Conservation (phyloP, 805 yeast species). For the Saturnispora ahearnii region DNA sequence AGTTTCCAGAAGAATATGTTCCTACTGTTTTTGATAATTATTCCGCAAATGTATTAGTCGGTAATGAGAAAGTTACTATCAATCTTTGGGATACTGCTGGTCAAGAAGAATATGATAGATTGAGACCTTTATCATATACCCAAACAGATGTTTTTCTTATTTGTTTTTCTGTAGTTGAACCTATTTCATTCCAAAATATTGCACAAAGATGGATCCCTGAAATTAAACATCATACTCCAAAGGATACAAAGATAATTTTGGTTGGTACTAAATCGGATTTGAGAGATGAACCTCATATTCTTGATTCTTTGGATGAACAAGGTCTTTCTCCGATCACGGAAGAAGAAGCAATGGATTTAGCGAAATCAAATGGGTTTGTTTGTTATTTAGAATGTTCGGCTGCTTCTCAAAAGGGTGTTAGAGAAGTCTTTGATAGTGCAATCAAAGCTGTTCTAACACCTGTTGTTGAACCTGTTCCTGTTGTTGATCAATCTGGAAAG, state of each 20-base stretch:
- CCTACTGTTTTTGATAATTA: slow-evolving; percentile 94
- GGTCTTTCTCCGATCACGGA: slow-evolving; percentile 53
- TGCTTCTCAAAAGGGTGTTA: slow-evolving; percentile 78
- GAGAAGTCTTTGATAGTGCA: slow-evolving; percentile 76
- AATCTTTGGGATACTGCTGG: slow-evolving; percentile 97
- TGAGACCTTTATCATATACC: slow-evolving; percentile 84
- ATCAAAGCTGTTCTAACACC: slow-evolving; percentile 59
- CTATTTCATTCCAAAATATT: slow-evolving; percentile 72
- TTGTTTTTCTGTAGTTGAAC: slow-evolving; percentile 79
- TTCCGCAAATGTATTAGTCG: slow-evolving; percentile 76
- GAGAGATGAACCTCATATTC: slow-evolving; percentile 70
- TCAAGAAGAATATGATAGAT: slow-evolving; percentile 82
- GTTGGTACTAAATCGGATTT: slow-evolving; percentile 88
- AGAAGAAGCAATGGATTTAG: slow-evolving; percentile 56
- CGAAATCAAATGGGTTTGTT: slow-evolving; percentile 63
- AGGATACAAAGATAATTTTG: slow-evolving; percentile 55
- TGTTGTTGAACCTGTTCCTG: slow-evolving; percentile 24
- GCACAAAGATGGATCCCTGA: slow-evolving; percentile 82
- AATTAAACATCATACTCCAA: slow-evolving; percentile 73
- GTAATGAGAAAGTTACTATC: slow-evolving; percentile 70
- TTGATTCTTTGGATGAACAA: slow-evolving; percentile 56
- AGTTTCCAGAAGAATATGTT: slow-evolving; percentile 87
- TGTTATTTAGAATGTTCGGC: slow-evolving; percentile 85
- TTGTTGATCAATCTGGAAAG: background rate
- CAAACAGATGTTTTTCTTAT: slow-evolving; percentile 83